A percentile compares a stretch with the other conserved stretches of the same genome.
These are phyloP conservation scores for Aspergillus bridgeri DNA, from an alignment of 495 filamentous ascomycete species.

Conservation along the genomic window DNA sequence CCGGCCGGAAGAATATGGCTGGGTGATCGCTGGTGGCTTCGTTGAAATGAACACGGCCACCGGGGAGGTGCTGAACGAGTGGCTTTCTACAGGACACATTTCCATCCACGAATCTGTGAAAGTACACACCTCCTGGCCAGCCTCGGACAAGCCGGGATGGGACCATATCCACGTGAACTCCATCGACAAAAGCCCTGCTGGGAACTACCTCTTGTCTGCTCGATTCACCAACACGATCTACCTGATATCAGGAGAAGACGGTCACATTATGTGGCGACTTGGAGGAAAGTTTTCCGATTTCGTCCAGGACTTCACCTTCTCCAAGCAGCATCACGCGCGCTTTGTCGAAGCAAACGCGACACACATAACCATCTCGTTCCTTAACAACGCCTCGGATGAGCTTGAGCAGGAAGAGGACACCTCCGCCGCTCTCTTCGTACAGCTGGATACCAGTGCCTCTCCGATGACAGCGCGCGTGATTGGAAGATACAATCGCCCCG, in stretches of 20 bases:
- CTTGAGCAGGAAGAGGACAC: constrained; percentile 33
- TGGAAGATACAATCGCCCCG: constrained; percentile 43
- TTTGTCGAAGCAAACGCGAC: constrained; percentile 51
- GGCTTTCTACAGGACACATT: constrained; percentile 43
- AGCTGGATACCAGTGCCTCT: constrained; percentile 42
- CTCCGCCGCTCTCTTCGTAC: constrained; percentile 53
- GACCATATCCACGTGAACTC: constrained; percentile 44
- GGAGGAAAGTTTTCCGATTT: constrained; percentile 47
- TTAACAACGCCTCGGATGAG: constrained; percentile 53
- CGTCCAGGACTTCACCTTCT: constrained; percentile 48
- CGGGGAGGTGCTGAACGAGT: constrained; percentile 44
- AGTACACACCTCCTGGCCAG: not conserved
- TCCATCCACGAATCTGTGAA: constrained; percentile 40
- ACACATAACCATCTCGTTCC: constrained; percentile 47
- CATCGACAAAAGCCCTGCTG: constrained; percentile 41
- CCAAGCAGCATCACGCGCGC: constrained; percentile 59
- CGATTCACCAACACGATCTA: constrained; percentile 56
- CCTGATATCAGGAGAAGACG: constrained; percentile 54
- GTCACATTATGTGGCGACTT: constrained; percentile 56
- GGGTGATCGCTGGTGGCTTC: constrained; percentile 39
- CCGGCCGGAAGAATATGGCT: constrained; percentile 35
- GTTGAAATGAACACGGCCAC: constrained; percentile 48
- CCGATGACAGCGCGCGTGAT: constrained; percentile 42
- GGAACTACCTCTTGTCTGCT: constrained; percentile 57
- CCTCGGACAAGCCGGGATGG: constrained; percentile 30